A percentile compares a stretch with the other conserved stretches of the same genome.
phyloP scores from a whole-genome alignment of 352 stramenopile species.

The Phytopythium boreale region DNA sequence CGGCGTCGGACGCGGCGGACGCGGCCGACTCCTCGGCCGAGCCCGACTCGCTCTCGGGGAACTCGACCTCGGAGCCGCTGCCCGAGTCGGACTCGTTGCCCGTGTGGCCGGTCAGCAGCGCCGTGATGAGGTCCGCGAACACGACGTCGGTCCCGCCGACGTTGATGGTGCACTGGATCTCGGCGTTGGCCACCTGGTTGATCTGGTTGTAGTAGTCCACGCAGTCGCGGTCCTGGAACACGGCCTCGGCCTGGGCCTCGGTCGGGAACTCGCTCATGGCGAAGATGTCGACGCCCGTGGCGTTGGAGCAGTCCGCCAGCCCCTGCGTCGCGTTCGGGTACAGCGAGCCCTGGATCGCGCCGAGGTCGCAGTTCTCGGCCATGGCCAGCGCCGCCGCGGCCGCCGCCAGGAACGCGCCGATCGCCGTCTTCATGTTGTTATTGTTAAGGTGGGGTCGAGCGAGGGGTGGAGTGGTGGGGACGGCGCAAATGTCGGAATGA shows the following conservation, averaged over 20 bases:
- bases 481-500: neutral
- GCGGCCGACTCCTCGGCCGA: slow-evolving; percentile 7
- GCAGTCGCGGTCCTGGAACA: slow-evolving; percentile 55
- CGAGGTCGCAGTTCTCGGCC: slow-evolving; percentile 44
- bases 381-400: slow-evolving; percentile 20
- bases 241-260: slow-evolving; percentile 41
- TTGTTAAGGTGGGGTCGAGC: neutral
- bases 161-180: slow-evolving; percentile 59
- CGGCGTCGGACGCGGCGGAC: slow-evolving; percentile 10
- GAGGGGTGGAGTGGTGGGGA: neutral
- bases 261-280: slow-evolving; percentile 43
- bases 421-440: slow-evolving; percentile 27
- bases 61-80: slow-evolving; percentile 18
- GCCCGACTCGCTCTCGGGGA: slow-evolving; percentile 12
- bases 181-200: slow-evolving; percentile 57
- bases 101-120: slow-evolving; percentile 57
- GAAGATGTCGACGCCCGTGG: slow-evolving; percentile 61
- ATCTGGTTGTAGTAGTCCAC: slow-evolving; percentile 73
- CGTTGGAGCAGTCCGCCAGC: slow-evolving; percentile 34
- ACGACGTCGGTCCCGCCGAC: slow-evolving; percentile 39
- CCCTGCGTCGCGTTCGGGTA: slow-evolving; percentile 54
- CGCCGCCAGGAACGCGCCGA: slow-evolving; percentile 20
- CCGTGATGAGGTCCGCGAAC: slow-evolving; percentile 50
- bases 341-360: slow-evolving; percentile 47
- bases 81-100: slow-evolving; percentile 44